Evolutionary conservation across 345 rosid genomes (phyloP).

Genomic region (Eucalyptus shirleyi): DNA sequence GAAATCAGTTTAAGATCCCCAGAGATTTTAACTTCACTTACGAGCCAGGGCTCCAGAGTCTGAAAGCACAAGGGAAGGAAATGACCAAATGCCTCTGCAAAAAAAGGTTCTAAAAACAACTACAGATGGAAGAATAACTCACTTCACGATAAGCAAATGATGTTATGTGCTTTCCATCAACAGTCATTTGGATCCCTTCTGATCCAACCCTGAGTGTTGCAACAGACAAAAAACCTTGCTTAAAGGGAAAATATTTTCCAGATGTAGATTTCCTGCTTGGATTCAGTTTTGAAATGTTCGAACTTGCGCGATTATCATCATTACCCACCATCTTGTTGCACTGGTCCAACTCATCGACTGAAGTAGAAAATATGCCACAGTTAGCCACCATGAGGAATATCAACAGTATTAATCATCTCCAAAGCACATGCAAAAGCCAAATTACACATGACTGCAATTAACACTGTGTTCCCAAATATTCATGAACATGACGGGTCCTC

Average conservation of each 20-base stretch:
- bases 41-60: conserved; percentile 99
- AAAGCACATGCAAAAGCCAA: neutral
- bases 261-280: conserved; percentile 9
- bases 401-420: neutral
- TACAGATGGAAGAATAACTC: conserved; percentile 12
- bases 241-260: conserved; percentile 77
- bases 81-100: neutral
- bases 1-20: conserved; percentile 73
- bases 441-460: neutral
- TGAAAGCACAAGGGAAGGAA: conserved; percentile 12
- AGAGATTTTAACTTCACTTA: conserved; percentile 69
- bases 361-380: neutral
- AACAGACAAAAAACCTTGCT: conserved; percentile 70
- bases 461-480: neutral
- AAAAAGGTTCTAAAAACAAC: neutral
- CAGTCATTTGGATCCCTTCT: conserved; percentile 90
- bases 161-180: conserved; percentile 93
- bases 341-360: conserved; percentile 86
- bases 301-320: conserved; percentile 27
- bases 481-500: neutral
- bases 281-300: conserved; percentile 16
- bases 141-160: conserved; percentile 96
- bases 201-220: conserved; percentile 89
- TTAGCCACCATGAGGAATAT: neutral
- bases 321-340: conserved; percentile 82